Percentiles rank a stretch among this genome's conserved stretches.
phyloP scores from a whole-genome alignment of 176 grass and related monocot genomes.

The Microstegium vimineum region DNA sequence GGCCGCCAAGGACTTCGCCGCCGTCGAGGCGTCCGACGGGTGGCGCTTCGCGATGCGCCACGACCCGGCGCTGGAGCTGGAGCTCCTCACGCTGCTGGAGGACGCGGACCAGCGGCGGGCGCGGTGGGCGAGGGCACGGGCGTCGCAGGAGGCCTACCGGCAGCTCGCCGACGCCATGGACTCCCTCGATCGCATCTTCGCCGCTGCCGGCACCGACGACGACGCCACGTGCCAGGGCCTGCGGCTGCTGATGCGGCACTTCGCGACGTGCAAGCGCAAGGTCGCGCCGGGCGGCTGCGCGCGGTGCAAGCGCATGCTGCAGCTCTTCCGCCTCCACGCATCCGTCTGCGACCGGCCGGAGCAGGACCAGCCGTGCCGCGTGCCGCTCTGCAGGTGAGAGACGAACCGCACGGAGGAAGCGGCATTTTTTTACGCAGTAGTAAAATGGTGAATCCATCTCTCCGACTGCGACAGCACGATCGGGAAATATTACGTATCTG shows the following conservation, averaged over 20 bases:
- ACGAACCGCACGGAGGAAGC: background rate
- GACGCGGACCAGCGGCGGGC: conserved; percentile 36
- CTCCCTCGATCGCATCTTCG: conserved; percentile 56
- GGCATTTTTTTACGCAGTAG: background rate
- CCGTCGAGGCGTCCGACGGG: conserved; percentile 59
- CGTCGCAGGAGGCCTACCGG: conserved; percentile 41
- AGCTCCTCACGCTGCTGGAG: conserved; percentile 58
- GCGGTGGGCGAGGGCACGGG: conserved; percentile 46
- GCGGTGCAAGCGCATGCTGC: conserved; percentile 72
- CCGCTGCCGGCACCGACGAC: background rate
- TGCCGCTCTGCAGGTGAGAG: conserved; percentile 78
- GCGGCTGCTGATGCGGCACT: conserved; percentile 59
- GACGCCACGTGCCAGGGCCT: conserved; percentile 48
- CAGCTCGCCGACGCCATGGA: conserved; percentile 65
- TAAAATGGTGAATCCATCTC: background rate
- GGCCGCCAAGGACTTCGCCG: conserved; percentile 43
- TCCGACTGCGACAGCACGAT: background rate
- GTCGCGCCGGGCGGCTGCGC: conserved; percentile 38
- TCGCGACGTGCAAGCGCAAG: conserved; percentile 49
- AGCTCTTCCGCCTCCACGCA: conserved; percentile 76
- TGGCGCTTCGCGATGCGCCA: conserved; percentile 72
- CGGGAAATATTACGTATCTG: background rate
- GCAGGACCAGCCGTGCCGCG: conserved; percentile 39
- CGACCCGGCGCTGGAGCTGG: conserved; percentile 57
- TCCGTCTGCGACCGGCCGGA: conserved; percentile 50